Percentiles rank a stretch among this genome's conserved stretches.
These are phyloP conservation scores for Alternaria incomplexa DNA, from an alignment of 2,329 filamentous ascomycete species.

Conservation along the genomic window DNA sequence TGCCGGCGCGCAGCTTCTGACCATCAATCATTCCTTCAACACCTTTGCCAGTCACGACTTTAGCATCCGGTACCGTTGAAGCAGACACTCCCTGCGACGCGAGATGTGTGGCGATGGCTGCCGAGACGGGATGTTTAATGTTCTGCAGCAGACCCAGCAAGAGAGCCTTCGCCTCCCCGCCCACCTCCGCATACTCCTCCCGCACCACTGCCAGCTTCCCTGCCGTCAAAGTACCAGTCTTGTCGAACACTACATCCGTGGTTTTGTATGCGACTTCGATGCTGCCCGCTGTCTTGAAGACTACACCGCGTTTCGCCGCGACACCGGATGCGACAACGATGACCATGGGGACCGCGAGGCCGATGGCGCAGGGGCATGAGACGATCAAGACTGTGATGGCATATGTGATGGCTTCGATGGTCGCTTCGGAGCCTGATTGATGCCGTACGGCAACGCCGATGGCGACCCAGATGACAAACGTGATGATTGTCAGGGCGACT, in stretches of 20 bases:
- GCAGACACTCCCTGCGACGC: conserved; percentile 16
- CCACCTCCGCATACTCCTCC: conserved; percentile 28
- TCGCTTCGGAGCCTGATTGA: conserved; percentile 54
- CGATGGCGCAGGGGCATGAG: conserved; percentile 80
- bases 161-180: conserved; percentile 12
- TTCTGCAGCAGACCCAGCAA: conserved; percentile 50
- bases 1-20: conserved; percentile 52
- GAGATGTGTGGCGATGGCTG: conserved; percentile 55
- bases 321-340: conserved; percentile 74
- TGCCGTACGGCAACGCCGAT: conserved; percentile 57
- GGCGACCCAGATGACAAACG: conserved; percentile 70
- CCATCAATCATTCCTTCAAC: conserved; percentile 49
- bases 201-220: conserved; percentile 56
- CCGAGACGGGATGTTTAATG: conserved; percentile 61
- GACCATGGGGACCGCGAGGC: conserved; percentile 79
- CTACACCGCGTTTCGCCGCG: conserved; percentile 67
- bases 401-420: conserved; percentile 71
- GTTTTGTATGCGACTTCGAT: conserved; percentile 68
- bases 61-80: conserved; percentile 25
- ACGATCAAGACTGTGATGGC: conserved; percentile 76
- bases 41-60: conserved; percentile 51
- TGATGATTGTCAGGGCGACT: conserved; percentile 61
- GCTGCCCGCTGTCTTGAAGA: conserved; percentile 71
- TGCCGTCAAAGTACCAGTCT: conserved; percentile 75
- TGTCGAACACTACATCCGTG: conserved; percentile 76